phyloP scores from a whole-genome alignment of 495 filamentous ascomycete species.

The Aspergillus affinis region DNA sequence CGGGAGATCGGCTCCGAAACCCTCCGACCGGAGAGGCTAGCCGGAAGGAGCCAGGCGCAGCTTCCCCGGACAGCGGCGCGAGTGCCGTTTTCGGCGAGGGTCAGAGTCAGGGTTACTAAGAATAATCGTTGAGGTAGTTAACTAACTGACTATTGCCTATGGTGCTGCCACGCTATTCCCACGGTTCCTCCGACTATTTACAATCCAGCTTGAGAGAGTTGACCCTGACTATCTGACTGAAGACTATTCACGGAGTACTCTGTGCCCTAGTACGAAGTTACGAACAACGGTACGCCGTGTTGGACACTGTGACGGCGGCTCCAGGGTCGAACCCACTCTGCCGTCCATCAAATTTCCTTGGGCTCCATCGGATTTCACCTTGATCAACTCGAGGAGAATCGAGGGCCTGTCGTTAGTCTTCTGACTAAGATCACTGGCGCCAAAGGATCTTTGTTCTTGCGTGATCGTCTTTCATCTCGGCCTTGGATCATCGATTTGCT shows the following conservation, averaged over 20 bases:
- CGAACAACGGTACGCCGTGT: not conserved
- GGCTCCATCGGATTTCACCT: conserved; percentile 5
- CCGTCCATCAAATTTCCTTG: conserved; percentile 7
- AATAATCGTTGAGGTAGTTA: not conserved
- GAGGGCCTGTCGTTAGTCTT: not conserved
- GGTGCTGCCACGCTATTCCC: not conserved
- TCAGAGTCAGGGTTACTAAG: not conserved
- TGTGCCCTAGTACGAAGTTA: too few relatives aligned
- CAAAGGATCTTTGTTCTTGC: not conserved
- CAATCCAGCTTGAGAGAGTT: not conserved
- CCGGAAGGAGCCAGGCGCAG: not conserved
- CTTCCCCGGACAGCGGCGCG: not conserved
- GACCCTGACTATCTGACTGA: not conserved
- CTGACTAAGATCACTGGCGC: not conserved
- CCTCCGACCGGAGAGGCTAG: conserved; percentile 5
- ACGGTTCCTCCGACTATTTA: not conserved
- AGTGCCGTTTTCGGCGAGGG: not conserved
- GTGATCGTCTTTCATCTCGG: not conserved
- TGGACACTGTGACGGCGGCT: conserved; percentile 8
- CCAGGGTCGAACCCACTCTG: not conserved
- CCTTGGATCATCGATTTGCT: not conserved
- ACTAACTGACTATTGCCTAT: not conserved
- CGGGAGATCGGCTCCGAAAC: conserved; percentile 12
- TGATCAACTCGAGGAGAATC: not conserved
- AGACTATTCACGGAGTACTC: too few relatives aligned